A percentile compares a stretch with the other conserved stretches of the same genome.
These are phyloP conservation scores for Fusarium haematococcum DNA, from an alignment of 2,329 filamentous ascomycete species.

Conservation along the genomic window DNA sequence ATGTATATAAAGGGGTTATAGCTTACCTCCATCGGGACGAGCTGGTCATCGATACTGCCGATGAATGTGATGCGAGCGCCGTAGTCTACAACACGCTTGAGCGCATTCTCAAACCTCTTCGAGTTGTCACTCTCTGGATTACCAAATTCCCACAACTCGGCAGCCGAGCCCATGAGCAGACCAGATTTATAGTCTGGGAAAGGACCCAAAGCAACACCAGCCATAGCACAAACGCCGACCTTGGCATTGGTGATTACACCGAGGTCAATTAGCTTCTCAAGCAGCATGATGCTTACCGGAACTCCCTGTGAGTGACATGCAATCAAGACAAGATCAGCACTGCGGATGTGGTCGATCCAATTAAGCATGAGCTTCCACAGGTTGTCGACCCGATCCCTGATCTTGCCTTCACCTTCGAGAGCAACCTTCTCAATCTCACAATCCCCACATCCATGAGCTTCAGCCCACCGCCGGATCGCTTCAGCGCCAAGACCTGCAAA, in stretches of 20 bases:
- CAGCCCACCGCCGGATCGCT: conserved; percentile 85
- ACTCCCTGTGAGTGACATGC: conserved; percentile 97
- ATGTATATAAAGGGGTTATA: not conserved
- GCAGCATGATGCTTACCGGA: conserved; percentile 90
- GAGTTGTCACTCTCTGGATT: conserved; percentile 85
- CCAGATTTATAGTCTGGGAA: conserved; percentile 93
- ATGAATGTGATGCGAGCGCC: conserved; percentile 88
- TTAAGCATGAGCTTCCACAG: conserved; percentile 95
- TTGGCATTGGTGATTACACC: conserved; percentile 82
- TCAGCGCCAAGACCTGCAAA: conserved; percentile 90
- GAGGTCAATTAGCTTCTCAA: conserved; percentile 92
- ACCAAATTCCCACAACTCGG: conserved; percentile 94
- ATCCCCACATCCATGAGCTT: conserved; percentile 77
- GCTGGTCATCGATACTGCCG: conserved; percentile 95
- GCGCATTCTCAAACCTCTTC: conserved; percentile 80
- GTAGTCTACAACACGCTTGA: conserved; percentile 80
- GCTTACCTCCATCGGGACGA: conserved; percentile 88
- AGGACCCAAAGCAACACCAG: conserved; percentile 92
- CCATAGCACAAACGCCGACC: conserved; percentile 89
- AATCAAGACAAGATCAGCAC: conserved; percentile 90
- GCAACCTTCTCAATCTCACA: conserved; percentile 93
- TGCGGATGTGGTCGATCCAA: conserved; percentile 90
- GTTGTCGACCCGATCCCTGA: conserved; percentile 88
- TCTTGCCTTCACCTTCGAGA: conserved; percentile 93
- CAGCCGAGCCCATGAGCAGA: conserved; percentile 89